Evolutionary conservation across 2,329 filamentous ascomycete species (phyloP), one percentile per base, ranked within the genome.

Genomic region (Stemphylium lycopersici): DNA sequence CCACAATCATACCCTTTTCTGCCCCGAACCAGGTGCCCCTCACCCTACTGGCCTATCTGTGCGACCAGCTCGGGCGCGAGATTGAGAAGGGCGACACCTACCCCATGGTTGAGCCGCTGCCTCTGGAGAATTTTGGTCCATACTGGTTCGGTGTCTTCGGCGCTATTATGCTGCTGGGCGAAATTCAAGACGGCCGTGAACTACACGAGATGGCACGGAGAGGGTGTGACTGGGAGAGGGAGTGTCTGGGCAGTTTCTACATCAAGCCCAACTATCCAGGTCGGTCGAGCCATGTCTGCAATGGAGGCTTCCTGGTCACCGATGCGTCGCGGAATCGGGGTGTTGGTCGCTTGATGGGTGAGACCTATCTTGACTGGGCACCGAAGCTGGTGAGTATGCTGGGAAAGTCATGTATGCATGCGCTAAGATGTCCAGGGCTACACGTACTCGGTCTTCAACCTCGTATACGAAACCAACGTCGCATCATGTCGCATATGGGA

Each of bases 141-240:
- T 95, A 96, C 77, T 96, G 92, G 92, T 93, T 96, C 74, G 89
- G 91, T 68, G 91, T 92, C 75, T 96, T 96, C 70, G 91, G 86
- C 41, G 91, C 90, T 43, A 86, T 96, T 72, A 95, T 96, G 90
- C 80, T 96, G 18, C 80, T 95, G 37, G 91, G 92, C 52, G 86
- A 88, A 66, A 86, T 93, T 11, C 63, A 67, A 15, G 67, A 69
- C 52, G 83, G 85, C 46, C 82, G 81, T 52, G 86, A 79, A 49
- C 66, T 81, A 29, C 70, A 74, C 37, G 70, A 76, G 13, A 79
- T 80, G 78, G 78, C 78, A 47, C 68, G 72, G 20, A 63, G 70
- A 4, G 77, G 77, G 43, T 72, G 70, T 61, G 90, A 93, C 75
- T 96, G 92, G 91, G 84, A 86, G 61, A 87, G 87, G 69, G 83